A percentile compares a stretch with the other conserved stretches of the same genome.
Evolutionary conservation across 2,329 filamentous ascomycete species (phyloP).

Genomic region (Daldinia eschscholtzii): DNA sequence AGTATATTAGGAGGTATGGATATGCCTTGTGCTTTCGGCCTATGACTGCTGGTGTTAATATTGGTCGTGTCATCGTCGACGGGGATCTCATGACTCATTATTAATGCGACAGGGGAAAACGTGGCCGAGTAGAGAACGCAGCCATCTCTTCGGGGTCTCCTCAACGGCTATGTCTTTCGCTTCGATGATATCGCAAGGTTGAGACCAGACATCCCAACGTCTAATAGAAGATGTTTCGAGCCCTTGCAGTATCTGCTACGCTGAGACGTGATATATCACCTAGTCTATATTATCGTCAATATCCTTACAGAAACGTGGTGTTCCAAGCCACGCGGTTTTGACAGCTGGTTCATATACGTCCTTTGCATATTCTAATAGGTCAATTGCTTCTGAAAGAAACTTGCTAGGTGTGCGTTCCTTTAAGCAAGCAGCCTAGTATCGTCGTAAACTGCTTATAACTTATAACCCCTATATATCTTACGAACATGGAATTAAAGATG

Average conservation of each 20-base stretch:
- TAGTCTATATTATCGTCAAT: slow-evolving; percentile 34
- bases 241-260: slow-evolving; percentile 40
- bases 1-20: slow-evolving; percentile 7
- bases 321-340: slow-evolving; percentile 41
- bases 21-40: slow-evolving; percentile 23
- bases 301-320: slow-evolving; percentile 46
- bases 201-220: slow-evolving; percentile 39
- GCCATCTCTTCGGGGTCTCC: slow-evolving; percentile 26
- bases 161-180: slow-evolving; percentile 37
- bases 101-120: slow-evolving; percentile 21
- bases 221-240: slow-evolving; percentile 43
- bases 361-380: slow-evolving; percentile 11
- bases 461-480: too few relatives aligned
- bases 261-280: slow-evolving; percentile 43
- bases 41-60: slow-evolving; percentile 19
- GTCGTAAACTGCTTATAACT: too few relatives aligned
- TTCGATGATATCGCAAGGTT: slow-evolving; percentile 35
- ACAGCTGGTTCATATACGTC: slow-evolving; percentile 24
- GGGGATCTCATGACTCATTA: slow-evolving; percentile 25
- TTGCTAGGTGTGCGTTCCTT: background rate
- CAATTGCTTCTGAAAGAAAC: background rate
- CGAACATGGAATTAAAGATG: too few relatives aligned
- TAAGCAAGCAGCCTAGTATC: too few relatives aligned
- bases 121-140: slow-evolving; percentile 18
- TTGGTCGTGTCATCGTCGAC: slow-evolving; percentile 20